Evolutionary conservation across 371 early-diverging fungal genomes (phyloP).

Genomic region (Mucor lusitanicus): DNA sequence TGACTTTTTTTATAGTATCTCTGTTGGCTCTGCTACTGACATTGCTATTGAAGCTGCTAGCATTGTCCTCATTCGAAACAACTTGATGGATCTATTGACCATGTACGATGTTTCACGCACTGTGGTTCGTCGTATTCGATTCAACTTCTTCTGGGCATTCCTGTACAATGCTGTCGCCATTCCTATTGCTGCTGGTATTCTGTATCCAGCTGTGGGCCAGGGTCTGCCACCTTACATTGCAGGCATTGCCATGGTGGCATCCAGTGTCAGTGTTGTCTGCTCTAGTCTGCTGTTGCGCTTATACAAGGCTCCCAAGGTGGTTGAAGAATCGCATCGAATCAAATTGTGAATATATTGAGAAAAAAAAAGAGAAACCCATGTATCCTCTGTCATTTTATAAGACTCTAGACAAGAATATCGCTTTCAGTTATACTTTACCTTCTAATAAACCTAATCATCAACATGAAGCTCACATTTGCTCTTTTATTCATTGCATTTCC

Average conservation of each 20-base stretch:
- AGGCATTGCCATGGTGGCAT: conserved; percentile 82
- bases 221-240: conserved; percentile 75
- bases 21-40: conserved; percentile 82
- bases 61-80: conserved; percentile 73
- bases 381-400: neutral
- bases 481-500: conserved; percentile 10
- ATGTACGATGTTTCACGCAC: conserved; percentile 66
- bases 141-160: conserved; percentile 85
- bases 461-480: neutral
- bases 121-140: conserved; percentile 68
- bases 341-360: neutral
- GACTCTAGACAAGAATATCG: neutral
- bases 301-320: conserved; percentile 44
- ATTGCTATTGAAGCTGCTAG: conserved; percentile 81
- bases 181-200: conserved; percentile 81
- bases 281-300: conserved; percentile 66
- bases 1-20: conserved; percentile 13
- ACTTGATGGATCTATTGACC: conserved; percentile 67
- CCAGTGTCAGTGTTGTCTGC: conserved; percentile 75
- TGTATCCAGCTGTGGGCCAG: conserved; percentile 56
- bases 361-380: conserved; percentile 8
- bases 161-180: conserved; percentile 77
- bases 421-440: neutral
- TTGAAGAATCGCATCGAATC: conserved; percentile 18
- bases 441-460: neutral